Base-by-base conservation (phyloP, 805 yeast species). In the Debaryomyces prosopidis region DNA sequence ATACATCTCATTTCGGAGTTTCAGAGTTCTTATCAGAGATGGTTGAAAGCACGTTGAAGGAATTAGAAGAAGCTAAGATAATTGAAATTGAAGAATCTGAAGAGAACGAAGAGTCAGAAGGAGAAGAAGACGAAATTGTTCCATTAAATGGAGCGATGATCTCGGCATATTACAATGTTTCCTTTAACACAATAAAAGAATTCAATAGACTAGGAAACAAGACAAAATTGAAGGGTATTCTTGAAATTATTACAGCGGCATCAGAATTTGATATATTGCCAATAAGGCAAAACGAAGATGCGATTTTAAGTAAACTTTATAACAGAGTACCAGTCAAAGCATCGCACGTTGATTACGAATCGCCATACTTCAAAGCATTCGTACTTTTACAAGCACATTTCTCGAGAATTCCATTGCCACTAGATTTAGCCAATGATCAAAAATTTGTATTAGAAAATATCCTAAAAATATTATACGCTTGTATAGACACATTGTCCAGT, bases 11-110 rank as follows among this genome's bases (percentile, higher is more conserved):
- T 36, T 64, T 76, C 26, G 96, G 95, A 0, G 62, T 92, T 5
- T 89, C 96, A 1, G 91, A 86, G 43, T 89, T 76, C 62, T 66
- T 94, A 35, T 90, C 97, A 0, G 97, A 90, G 39, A 59, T 89
- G 10, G 85, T 92, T 10, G 98, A 94, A 58, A 69, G 66, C 5
- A 73, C 88, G 0, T 57, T 92, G 50, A 74, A 73, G 27, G 95
- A 88, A 16, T 69, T 94, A 36, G 63, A 59, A 3, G 80, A 80
- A 1, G 78, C 82, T 0, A 80, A 80, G 27, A 57, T 91, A 46
- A 73, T 94, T 36, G 90, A 85, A 50, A 50, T 84, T 1, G 63
- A 62, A 1, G 74, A 68, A 6, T 70, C 62, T 1, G 71, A 60
- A 3, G 73, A 66, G 1, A 75, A 63, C 1, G 73, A 61, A 3